A percentile compares a stretch with the other conserved stretches of the same genome.
Conservation (phyloP, 2,329 filamentous ascomycete genomes). For the Fonsecaea erecta region DNA sequence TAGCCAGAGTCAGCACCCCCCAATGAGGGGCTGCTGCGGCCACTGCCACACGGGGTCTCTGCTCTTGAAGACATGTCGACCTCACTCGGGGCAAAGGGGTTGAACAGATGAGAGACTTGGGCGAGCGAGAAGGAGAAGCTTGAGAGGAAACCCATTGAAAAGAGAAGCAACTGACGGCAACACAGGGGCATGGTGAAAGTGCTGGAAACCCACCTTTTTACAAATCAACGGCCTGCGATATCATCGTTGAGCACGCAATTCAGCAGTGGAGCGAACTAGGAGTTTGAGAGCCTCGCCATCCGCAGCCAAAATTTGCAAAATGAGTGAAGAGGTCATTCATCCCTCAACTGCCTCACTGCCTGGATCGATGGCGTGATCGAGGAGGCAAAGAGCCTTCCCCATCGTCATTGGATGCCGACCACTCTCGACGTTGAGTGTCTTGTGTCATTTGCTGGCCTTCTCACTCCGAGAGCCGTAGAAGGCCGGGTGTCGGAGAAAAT, state of each 20-base stretch:
- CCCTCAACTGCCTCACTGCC: conserved; percentile 29
- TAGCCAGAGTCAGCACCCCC: conserved; percentile 78
- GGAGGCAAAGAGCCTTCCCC: conserved; percentile 18
- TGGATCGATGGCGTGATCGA: conserved; percentile 28
- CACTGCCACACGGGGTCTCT: conserved; percentile 27
- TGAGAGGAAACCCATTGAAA: conserved; percentile 14
- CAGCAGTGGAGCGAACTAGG: conserved; percentile 27
- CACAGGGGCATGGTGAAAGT: conserved; percentile 19
- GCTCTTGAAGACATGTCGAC: conserved; percentile 28
- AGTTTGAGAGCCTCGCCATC: conserved; percentile 30
- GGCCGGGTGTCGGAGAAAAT: conserved; percentile 18
- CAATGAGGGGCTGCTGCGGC: conserved; percentile 31
- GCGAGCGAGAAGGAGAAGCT: background rate
- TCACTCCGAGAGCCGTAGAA: conserved; percentile 20
- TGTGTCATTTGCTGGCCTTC: conserved; percentile 16
- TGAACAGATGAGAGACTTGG: background rate
- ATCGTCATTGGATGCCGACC: conserved; percentile 18
- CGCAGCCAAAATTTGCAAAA: conserved; percentile 19
- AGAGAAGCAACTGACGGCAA: conserved; percentile 6
- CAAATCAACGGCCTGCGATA: conserved; percentile 31
- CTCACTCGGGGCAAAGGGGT: conserved; percentile 13
- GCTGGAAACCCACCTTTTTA: conserved; percentile 30
- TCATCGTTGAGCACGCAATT: conserved; percentile 35
- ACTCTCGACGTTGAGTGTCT: conserved; percentile 1
- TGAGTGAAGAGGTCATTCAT: conserved; percentile 12